phyloP scores from a whole-genome alignment of 352 stramenopile species.

The Phytophthora melonis region DNA sequence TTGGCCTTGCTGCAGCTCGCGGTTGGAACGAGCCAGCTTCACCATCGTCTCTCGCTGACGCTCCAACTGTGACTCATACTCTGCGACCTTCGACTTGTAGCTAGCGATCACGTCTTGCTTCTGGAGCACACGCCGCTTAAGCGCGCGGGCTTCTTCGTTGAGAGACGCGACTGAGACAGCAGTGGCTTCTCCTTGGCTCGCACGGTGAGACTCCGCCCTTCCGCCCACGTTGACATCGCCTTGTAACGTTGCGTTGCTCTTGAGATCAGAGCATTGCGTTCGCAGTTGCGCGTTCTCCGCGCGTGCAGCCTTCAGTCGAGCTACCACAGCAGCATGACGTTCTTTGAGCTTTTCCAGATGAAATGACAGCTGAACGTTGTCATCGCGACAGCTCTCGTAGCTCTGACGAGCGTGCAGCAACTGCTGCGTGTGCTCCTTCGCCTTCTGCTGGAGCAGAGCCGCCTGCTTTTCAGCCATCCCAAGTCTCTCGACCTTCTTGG shows the following conservation, averaged over 20 bases:
- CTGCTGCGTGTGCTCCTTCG: constrained; percentile 51
- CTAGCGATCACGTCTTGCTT: constrained; percentile 65
- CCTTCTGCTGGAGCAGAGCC: constrained; percentile 39
- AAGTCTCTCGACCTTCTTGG: constrained; percentile 37
- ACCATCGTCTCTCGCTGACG: constrained; percentile 47
- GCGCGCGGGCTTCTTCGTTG: constrained; percentile 45
- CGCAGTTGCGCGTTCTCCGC: constrained; percentile 50
- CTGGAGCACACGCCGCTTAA: constrained; percentile 62
- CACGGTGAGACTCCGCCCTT: not conserved
- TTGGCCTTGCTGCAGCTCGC: constrained; percentile 47
- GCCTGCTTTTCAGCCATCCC: constrained; percentile 38
- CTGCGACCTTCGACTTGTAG: constrained; percentile 52
- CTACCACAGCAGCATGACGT: constrained; percentile 25
- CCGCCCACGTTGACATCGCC: not conserved
- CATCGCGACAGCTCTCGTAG: constrained; percentile 35
- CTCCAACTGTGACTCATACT: constrained; percentile 44
- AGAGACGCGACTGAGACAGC: constrained; percentile 17
- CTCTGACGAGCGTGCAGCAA: constrained; percentile 48
- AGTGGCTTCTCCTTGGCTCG: constrained; percentile 5
- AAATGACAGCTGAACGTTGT: constrained; percentile 48
- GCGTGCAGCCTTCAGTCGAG: constrained; percentile 47
- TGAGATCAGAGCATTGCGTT: constrained; percentile 29
- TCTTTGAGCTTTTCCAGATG: constrained; percentile 51
- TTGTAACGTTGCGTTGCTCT: constrained; percentile 13
- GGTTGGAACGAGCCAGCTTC: constrained; percentile 51